Base-by-base conservation (phyloP, 73 alveolate genomes). In the Paramecium sonneborni region DNA sequence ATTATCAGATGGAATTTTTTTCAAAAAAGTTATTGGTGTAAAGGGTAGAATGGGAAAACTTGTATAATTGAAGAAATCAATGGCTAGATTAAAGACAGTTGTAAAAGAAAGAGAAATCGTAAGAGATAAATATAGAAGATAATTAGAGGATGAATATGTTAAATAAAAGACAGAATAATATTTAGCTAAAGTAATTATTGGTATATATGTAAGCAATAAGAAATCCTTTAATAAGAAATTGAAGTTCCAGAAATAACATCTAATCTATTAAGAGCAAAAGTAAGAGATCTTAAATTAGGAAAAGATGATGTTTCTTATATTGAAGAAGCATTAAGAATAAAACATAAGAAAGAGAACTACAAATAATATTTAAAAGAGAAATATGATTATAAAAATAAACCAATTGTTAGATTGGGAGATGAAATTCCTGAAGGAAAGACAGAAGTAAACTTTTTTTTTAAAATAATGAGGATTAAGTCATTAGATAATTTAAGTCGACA, bases 61-160 rank as follows among this genome's bases (percentile, higher is more conserved):
- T 26, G 76, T 57, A 0, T 46, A 94, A 69, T 96, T 95, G 10
- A 92, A 91, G 44, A 74, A 52, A 18, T 89, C 97, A 4, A 95
- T 95, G 98, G 90, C 96, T 38, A 74, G 98, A 85, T 93, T 95
- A 15, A 67, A 92, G 74, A 85, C 96, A 12, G 95, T 95, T 14
- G 95, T 95, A 11, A 89, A 93, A 37, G 98, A 95, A 86, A 94
- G 98, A 68, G 95, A 88, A 85, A 92, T 35, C 70, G 57, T 95
- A 8, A 95, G 96, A 88, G 43, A 79, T 30, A 90, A 88, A 24
- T 95, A 95, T 85, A 76, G 98, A 87, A 92, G 46, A 85, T 58
- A 67, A 21, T 85, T 95, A 26, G 98, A 95, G 57, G 96, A 94
- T 57, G 94, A 95, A 67, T 95, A 95, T 67, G 93, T 95, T 38